Base-by-base conservation (phyloP, 768 basidiomycete species). In the Leccinum subgranulosum region DNA sequence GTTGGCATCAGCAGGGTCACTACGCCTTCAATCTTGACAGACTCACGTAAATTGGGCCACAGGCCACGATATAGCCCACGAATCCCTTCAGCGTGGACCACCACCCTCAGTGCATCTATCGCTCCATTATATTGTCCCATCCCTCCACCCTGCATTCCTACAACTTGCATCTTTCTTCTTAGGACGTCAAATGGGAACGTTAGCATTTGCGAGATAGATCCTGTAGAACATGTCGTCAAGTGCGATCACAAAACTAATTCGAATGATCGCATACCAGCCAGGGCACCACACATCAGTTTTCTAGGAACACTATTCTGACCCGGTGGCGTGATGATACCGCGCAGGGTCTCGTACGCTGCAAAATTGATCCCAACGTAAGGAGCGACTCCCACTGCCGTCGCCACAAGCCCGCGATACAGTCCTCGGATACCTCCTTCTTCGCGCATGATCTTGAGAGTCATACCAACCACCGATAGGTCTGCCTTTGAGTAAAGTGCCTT, bases 131-230 rank as follows among this genome's bases (percentile, higher is more conserved):
- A 95, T 72, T 85, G 85, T 48, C 81, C 79, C 59, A 84, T 68
- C 12, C 79, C 76, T 17, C 80, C 81, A 12, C 75, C 77, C 64
- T 81, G 74, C 85, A 94, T 87, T 12, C 92, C 92, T 6, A 85
- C 81, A 58, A 96, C 91, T 72, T 98, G 96, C 88, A 98, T 94
- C 79, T 98, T 96, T 59, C 96, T 82, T 49, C 96, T 81, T 57
- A 98, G 73, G 6, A 98, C 92, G 70, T 99, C 96, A 66, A 97
- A 92, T 9, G 96, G 96, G 71, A 96, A 98, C 5, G 95, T 98
- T 64, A 98, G 73, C 51, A 94, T 92, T 72, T 98, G 93, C 12
- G 94, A 94, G 62, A 96, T 88, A 25, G 88, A 85, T n/a, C 92
- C 92, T 83, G 74, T 28, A 25, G 54, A 23, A 25, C 25, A 53